Conservation (phyloP, 208 protist species). For the Trypanosoma caninum region DNA sequence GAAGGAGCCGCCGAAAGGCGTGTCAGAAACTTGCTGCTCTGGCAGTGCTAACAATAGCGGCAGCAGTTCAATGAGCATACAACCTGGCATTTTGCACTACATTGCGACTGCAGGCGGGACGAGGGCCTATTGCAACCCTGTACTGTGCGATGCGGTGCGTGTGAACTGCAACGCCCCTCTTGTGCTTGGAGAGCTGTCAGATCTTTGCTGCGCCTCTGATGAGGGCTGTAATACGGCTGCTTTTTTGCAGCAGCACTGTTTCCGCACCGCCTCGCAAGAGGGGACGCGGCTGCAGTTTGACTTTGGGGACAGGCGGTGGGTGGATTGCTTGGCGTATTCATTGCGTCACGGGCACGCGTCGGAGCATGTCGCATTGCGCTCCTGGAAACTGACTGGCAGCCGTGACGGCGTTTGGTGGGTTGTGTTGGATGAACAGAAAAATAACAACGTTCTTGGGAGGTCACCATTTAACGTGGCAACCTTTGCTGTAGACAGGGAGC, state of each 20-base stretch:
- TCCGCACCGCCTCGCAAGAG: slow-evolving; percentile 17
- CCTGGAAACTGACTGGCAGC: slow-evolving; percentile 19
- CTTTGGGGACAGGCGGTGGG: slow-evolving; percentile 19
- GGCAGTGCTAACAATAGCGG: slow-evolving; percentile 6
- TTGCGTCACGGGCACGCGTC: slow-evolving; percentile 18
- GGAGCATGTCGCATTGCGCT: slow-evolving; percentile 19
- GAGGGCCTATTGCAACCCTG: slow-evolving; percentile 12
- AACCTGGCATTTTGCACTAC: slow-evolving; percentile 22
- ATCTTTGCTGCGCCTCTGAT: neutral
- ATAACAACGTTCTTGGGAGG: slow-evolving; percentile 8
- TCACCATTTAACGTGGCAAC: slow-evolving; percentile 21
- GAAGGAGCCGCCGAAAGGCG: neutral
- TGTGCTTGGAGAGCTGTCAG: slow-evolving; percentile 10
- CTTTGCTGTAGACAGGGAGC: slow-evolving; percentile 13
- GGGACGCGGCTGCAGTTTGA: slow-evolving; percentile 13
- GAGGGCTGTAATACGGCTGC: neutral
- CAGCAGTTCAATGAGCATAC: too few species aligned
- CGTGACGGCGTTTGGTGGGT: slow-evolving; percentile 17
- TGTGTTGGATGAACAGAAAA: slow-evolving; percentile 16
- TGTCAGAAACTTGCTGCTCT: neutral
- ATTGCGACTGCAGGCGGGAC: slow-evolving; percentile 15
- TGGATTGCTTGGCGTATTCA: slow-evolving; percentile 17
- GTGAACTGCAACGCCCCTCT: slow-evolving; percentile 4
- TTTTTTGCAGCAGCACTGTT: neutral
- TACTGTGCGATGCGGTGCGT: slow-evolving; percentile 16